Conservation (phyloP, 1,284 basidiomycete genomes). For the Prillingera fragicola region DNA sequence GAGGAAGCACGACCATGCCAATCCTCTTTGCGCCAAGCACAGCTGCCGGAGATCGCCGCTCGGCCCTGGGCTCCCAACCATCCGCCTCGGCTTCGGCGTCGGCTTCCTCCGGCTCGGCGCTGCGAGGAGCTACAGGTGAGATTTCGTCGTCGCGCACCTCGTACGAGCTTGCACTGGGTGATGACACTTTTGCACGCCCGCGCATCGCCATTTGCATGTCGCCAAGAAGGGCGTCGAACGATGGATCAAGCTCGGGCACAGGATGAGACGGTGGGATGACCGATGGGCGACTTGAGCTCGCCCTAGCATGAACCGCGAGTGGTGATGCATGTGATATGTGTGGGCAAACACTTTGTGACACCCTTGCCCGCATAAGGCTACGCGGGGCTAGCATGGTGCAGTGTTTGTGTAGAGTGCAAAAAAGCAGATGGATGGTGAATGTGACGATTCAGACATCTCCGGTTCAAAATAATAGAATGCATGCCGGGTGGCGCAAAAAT, state of each 20-base stretch:
- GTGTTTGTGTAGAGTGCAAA: too few relatives aligned
- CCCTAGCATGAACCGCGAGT: too few relatives aligned
- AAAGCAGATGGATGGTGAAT: too few relatives aligned
- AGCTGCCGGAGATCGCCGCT: constrained; percentile 72
- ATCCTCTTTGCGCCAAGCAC: constrained; percentile 66
- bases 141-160: background rate
- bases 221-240: background rate
- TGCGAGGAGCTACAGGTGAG: background rate
- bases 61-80: constrained; percentile 46
- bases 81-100: constrained; percentile 9
- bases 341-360: too few relatives aligned
- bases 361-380: too few relatives aligned
- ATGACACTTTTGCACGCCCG: background rate
- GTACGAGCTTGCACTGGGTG: background rate
- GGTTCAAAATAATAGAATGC: too few relatives aligned
- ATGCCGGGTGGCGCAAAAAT: too few relatives aligned
- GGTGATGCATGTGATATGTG: too few relatives aligned
- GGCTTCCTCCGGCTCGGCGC: background rate
- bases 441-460: too few relatives aligned
- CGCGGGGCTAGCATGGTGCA: too few relatives aligned
- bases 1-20: constrained; percentile 63
- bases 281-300: too few relatives aligned
- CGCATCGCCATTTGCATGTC: background rate
- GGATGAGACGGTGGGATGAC: too few relatives aligned
- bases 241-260: background rate